Evolutionary conservation across 768 basidiomycete species (phyloP), one percentile per base, ranked within the genome.

Genomic region (Leccinellum rugosiceps): DNA sequence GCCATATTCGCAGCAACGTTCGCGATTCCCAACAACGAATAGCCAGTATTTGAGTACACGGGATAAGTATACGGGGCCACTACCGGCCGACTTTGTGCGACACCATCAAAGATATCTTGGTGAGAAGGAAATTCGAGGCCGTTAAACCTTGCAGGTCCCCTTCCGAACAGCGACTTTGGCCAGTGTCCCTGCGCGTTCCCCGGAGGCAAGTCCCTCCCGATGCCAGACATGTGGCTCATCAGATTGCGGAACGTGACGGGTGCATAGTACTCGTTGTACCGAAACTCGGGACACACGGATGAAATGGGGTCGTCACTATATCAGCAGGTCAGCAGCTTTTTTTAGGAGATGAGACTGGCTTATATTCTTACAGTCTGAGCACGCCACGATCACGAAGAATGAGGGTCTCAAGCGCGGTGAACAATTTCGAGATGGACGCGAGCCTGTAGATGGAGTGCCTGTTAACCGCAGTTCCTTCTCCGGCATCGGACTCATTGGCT

Each of bases 391-490:
- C 77, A 35, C 77, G 74, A 23, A 83, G 68, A 11, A 84, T 74
- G 41, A 80, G 63, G 0, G 78, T 80, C 60, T 84, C 79, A 5
- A 82, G 59, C 0, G 75, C 74, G 4, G 76, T 74, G 61, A 83
- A 81, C 56, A 83, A 67, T 66, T 83, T 85, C 6, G 78, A 76
- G 54, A 81, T 75, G 41, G 78, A 81, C 2, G 81, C 81, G 25
- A 83, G 70, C 26, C 83, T 74, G 59, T 83, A 83, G 50, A 81
- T 74, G 0, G 80, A 77, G 61, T 82, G 64, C 51, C 74, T 71
- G n/a, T 76, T 67, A 1, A 78, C 73, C 0, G 63, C 65, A 5
- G 61, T 61, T 10, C 56, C 58, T 6, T 63, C 51, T 17, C 58
- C 57, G 2, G 50, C 41, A n/a, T 59, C 61, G 3, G 74, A 70